Evolutionary conservation across 805 yeast genomes (phyloP), one percentile per base, ranked within the genome.

Genomic region (Scheffersomyces amazonensis): DNA sequence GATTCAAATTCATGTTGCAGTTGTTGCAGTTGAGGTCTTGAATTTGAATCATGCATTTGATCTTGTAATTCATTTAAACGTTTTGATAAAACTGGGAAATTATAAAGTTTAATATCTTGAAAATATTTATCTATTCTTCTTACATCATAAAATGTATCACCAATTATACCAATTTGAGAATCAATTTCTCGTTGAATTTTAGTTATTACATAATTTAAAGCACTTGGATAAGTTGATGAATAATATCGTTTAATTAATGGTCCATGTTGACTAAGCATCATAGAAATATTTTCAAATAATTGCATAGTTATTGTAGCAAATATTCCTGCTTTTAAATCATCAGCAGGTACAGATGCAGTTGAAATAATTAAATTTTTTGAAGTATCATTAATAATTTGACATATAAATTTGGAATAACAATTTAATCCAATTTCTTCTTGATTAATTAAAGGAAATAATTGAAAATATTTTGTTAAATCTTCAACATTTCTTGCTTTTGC

Each of bases 171-270:
- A 18, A 91, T 83, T 54, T 93, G 99, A n/a, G 90, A 71, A 54
- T 93, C 99, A 21, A 93, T 82, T 54, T 93, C 99, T 35, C 76
- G 69, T 60, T 91, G 96, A 22, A 93, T 82, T 35, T 77, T 76
- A 15, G 75, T 78, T 48, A 90, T 72, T 8, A 91, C 89, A 23
- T 73, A 72, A 2, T 73, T 63, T 70, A 90, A 80, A 12, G 81
- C 80, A 8, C 63, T 45, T 2, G 65, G 64, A 15, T 91, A 95
- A 0, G 64, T 53, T 3, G 48, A 44, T 4, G 54, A 49, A 54
- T 93, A 93, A 54, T 81, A 83, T 34, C 71, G 72, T 30, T 73
- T 76, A 19, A 93, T 88, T 28, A 93, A 75, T 9, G 81, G 83
- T 0, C 93, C 78, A 56, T 93, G 98, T 53, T 89, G 96, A 32